Percentiles rank a stretch among this genome's conserved stretches.
phyloP scores from a whole-genome alignment of 2,329 filamentous ascomycete genomes.

The Alternaria atra region DNA sequence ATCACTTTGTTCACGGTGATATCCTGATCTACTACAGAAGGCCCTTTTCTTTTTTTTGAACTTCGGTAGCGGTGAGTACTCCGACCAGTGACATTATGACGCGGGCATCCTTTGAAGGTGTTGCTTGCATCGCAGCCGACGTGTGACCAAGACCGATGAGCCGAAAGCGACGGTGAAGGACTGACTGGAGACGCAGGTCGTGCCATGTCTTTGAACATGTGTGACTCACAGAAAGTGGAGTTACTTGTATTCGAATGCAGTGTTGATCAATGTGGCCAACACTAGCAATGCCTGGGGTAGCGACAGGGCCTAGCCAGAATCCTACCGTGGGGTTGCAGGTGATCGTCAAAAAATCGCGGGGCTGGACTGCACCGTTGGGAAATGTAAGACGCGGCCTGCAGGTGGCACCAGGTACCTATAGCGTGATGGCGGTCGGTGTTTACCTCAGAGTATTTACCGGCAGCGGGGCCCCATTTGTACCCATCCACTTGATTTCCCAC shows the following conservation, averaged over 20 bases:
- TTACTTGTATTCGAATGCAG: not conserved
- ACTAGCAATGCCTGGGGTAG: not conserved
- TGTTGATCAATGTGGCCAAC: not conserved
- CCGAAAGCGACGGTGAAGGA: constrained; percentile 1
- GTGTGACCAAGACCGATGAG: constrained; percentile 1
- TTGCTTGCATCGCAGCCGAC: not conserved
- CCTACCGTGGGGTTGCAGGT: constrained; percentile 11
- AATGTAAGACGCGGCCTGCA: constrained; percentile 3
- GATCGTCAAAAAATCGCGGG: constrained; percentile 16
- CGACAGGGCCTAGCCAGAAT: constrained; percentile 3
- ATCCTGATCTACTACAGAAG: constrained; percentile 3
- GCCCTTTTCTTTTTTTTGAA: not conserved
- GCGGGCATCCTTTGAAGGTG: not conserved
- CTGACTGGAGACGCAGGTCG: not conserved
- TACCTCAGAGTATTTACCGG: constrained; percentile 16
- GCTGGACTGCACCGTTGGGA: constrained; percentile 8
- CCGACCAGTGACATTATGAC: not conserved
- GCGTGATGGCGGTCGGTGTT: constrained; percentile 18
- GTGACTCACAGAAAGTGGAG: not conserved
- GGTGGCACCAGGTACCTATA: constrained; percentile 4
- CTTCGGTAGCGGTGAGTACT: constrained; percentile 8
- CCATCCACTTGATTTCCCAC: not conserved
- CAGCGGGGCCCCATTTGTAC: constrained; percentile 8
- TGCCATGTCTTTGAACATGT: not conserved
- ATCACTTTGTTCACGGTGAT: not conserved